Conservation (phyloP, 2,329 filamentous ascomycete genomes). For the Mariannaea elegans region DNA sequence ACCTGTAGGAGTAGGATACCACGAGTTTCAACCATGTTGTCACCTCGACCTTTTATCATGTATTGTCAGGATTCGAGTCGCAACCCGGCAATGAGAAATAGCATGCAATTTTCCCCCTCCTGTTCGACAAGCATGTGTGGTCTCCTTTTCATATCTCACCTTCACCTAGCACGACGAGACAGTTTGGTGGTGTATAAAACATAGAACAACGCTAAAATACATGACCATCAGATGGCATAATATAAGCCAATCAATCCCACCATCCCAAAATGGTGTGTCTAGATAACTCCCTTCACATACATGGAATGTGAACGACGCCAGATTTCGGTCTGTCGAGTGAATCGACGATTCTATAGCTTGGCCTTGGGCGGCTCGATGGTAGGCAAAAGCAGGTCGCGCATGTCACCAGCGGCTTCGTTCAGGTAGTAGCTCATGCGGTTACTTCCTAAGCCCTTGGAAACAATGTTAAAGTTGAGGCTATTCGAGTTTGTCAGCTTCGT, state of each 20-base stretch:
- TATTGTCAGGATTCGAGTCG: constrained; percentile 24
- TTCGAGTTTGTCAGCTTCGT: constrained; percentile 23
- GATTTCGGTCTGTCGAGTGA: constrained; percentile 7
- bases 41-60: constrained; percentile 11
- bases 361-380: constrained; percentile 83
- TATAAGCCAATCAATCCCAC: neutral
- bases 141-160: neutral
- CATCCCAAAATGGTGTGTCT: constrained; percentile 3
- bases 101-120: constrained; percentile 13
- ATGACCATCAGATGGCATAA: neutral
- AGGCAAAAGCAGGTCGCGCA: constrained; percentile 85
- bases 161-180: neutral
- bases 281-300: constrained; percentile 11
- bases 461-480: constrained; percentile 97
- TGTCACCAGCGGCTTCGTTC: constrained; percentile 90
- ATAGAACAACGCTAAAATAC: constrained; percentile 5
- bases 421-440: constrained; percentile 96
- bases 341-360: constrained; percentile 72
- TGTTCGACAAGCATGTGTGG: neutral
- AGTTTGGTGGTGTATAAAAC: neutral
- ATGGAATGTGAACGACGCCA: constrained; percentile 7
- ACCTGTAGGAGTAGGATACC: constrained; percentile 31
- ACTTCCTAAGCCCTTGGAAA: constrained; percentile 90
- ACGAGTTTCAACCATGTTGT: constrained; percentile 7
- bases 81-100: constrained; percentile 13